phyloP scores from a whole-genome alignment of 2,329 filamentous ascomycete genomes.

The Fusarium brachygibbosum region DNA sequence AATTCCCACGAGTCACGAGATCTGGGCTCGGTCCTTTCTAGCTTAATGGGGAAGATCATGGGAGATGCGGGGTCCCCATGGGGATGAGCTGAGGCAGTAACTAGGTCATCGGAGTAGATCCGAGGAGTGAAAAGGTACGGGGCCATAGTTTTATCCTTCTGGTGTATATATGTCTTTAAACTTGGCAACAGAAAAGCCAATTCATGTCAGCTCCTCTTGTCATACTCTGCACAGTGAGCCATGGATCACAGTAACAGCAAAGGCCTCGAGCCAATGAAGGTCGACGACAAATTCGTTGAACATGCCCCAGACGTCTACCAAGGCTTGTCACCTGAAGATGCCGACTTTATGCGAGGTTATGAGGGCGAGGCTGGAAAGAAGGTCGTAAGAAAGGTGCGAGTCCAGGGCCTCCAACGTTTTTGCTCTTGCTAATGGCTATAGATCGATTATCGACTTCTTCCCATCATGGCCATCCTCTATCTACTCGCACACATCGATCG shows the following conservation, averaged over 20 bases:
- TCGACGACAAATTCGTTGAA: conserved; percentile 13
- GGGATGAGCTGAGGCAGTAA: not conserved
- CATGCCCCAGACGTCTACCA: conserved; percentile 39
- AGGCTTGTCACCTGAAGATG: conserved; percentile 39
- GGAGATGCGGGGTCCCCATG: conserved; percentile 12
- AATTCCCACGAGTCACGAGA: not conserved
- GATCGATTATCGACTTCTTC: conserved; percentile 40
- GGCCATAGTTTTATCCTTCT: not conserved
- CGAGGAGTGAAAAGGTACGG: not conserved
- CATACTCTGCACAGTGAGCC: too few relatives aligned
- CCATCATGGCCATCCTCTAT: conserved; percentile 36
- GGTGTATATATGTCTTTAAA: not conserved
- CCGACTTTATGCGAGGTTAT: conserved; percentile 32
- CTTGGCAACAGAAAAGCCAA: accelerated
- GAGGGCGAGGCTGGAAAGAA: conserved; percentile 31
- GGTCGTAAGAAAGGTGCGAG: conserved; percentile 31
- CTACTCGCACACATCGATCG: conserved; percentile 39
- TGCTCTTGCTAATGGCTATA: not conserved
- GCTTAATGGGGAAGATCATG: not conserved
- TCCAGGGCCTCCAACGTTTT: accelerated
- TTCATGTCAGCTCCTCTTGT: accelerated
- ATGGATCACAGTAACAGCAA: not conserved
- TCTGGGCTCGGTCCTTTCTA: not conserved
- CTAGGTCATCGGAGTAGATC: not conserved
- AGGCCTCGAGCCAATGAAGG: not conserved